Base-by-base conservation (phyloP, 352 stramenopile species). In the Phytophthora sp. region DNA sequence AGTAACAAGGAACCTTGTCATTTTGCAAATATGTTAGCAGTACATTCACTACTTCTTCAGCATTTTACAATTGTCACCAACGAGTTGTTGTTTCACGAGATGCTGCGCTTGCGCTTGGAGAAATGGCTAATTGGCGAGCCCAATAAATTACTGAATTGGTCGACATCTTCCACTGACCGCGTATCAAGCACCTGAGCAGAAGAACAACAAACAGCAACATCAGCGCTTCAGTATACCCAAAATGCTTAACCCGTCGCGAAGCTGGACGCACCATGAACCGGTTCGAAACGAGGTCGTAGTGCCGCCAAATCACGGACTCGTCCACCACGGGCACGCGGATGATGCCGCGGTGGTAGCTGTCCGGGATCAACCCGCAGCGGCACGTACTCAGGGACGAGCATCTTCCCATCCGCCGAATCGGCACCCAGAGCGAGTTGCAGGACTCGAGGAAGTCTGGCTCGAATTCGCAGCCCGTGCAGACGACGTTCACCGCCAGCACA, bases 381-480 rank as follows among this genome's bases (percentile, higher is more conserved):
- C 84, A 94, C 3, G 72, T 83, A 17, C 58, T 79, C 3, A 92
- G 54, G 41, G 77, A 80, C 0, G 43, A 39, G 48, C 82, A 92
- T 17, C 73, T 64, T 18, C 81, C 78, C 1, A 74, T 73, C 1
- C 82, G 85, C 10, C 79, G 79, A 28, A 88, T 84, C 17, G 82
- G 77, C 8, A 91, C 61, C 84, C 82, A 94, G n/a, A 92, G 27
- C 4, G 81, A 71, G 20, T 56, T 78, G 34, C 81, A 89, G 51
- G 75, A 67, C 58, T 94, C 85, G 1, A 94, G 57, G 57, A 92
- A 94, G 23, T 91, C 82, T 1, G 81, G 73, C 61, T 94, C 82
- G 15, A 94, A 94, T 30, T 91, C 82, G 46, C 82, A 91, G 11
- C 77, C 76, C 30, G 68, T 72, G 52, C 82, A 92, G 42, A 79